These are phyloP conservation scores for Arabis hirsuta DNA, from an alignment of 345 rosid species.

Conservation along the genomic window DNA sequence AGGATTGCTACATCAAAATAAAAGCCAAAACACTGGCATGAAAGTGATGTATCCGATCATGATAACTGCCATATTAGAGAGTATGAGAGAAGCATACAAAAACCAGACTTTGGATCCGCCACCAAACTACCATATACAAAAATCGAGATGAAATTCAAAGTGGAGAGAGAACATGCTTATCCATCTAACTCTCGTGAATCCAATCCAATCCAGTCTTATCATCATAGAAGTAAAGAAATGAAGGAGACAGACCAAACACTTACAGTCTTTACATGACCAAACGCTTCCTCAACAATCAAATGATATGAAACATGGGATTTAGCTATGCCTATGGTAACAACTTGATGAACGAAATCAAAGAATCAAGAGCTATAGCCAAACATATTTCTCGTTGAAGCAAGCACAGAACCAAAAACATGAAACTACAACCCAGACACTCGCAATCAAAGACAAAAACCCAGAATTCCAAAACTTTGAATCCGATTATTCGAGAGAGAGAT, in stretches of 20 bases:
- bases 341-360: not conserved
- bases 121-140: too few species aligned
- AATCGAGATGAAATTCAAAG: too few species aligned
- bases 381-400: conserved; percentile 1
- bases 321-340: too few species aligned
- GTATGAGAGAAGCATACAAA: too few species aligned
- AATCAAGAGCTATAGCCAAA: not conserved
- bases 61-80: too few species aligned
- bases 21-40: not conserved
- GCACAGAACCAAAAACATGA: not conserved
- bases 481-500: too few species aligned
- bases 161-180: too few species aligned
- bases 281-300: not conserved
- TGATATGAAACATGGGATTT: not conserved
- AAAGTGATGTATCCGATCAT: not conserved
- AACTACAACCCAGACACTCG: too few species aligned
- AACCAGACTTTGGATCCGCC: too few species aligned
- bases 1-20: not conserved
- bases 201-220: too few species aligned
- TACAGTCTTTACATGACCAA: not conserved
- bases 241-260: conserved; percentile 2
- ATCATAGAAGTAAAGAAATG: not conserved
- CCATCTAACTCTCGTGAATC: too few species aligned
- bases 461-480: not conserved
- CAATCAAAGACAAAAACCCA: not conserved